phyloP scores from a whole-genome alignment of 1,139 yeast genomes.

The Yamadazyma atmosphaerica region DNA sequence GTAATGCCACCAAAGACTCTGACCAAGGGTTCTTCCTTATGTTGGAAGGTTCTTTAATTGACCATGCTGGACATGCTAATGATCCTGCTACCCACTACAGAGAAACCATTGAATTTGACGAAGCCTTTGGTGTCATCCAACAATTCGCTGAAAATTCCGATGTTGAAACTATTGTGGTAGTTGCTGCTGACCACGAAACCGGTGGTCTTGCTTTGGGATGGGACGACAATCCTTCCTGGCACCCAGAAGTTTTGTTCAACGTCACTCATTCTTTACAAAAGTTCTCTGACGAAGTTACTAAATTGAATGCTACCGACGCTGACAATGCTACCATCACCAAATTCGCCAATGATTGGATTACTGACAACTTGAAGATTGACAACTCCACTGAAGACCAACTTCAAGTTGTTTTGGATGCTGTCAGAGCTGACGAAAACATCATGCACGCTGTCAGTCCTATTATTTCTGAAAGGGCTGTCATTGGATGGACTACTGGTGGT shows the following conservation, averaged over 20 bases:
- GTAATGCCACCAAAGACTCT: conserved; percentile 61
- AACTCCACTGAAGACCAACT: conserved; percentile 57
- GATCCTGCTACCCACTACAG: conserved; percentile 56
- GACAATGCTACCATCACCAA: conserved; percentile 30
- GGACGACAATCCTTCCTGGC: conserved; percentile 68
- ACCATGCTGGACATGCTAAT: conserved; percentile 88
- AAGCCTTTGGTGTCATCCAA: conserved; percentile 67
- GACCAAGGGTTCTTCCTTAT: conserved; percentile 81
- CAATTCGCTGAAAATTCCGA: conserved; percentile 65
- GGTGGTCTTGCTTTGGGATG: conserved; percentile 79
- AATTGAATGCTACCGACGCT: conserved; percentile 23
- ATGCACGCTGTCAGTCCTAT: conserved; percentile 30
- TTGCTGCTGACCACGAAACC: conserved; percentile 91
- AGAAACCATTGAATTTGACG: conserved; percentile 59
- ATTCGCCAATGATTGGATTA: conserved; percentile 51
- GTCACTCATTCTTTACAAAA: conserved; percentile 75
- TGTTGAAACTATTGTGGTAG: conserved; percentile 69
- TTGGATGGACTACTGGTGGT: conserved; percentile 91
- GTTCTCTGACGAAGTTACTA: conserved; percentile 37
- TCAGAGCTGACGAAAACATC: conserved; percentile 12
- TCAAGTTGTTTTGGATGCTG: conserved; percentile 22
- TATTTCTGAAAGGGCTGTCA: conserved; percentile 68
- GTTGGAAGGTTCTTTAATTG: conserved; percentile 87
- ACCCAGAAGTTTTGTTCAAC: conserved; percentile 68
- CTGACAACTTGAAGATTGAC: conserved; percentile 59